phyloP scores from a whole-genome alignment of 169 alveolate genomes.

The Plasmodium billcollinsi region DNA sequence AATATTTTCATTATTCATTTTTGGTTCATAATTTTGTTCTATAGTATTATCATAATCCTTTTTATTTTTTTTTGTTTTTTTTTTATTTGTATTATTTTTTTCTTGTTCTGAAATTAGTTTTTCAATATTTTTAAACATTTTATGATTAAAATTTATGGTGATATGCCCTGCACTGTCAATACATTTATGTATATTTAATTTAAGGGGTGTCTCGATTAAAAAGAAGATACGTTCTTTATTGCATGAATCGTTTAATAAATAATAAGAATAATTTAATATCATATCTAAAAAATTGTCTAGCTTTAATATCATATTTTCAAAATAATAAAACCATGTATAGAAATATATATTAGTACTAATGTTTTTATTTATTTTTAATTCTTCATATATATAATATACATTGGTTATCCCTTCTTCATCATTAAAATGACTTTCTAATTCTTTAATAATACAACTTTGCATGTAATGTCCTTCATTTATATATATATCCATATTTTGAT shows the following conservation, averaged over 20 bases:
- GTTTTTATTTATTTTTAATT: conserved; percentile 38
- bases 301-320: conserved; percentile 54
- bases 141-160: conserved; percentile 29
- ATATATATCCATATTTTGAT: background rate
- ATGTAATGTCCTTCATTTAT: conserved; percentile 5
- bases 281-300: conserved; percentile 26
- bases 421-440: background rate
- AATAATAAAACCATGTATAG: conserved; percentile 71
- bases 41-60: too few relatives aligned
- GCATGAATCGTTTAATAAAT: conserved; percentile 18
- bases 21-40: too few relatives aligned
- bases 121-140: conserved; percentile 44
- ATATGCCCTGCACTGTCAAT: conserved; percentile 1
- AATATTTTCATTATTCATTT: background rate
- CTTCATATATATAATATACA: conserved; percentile 42
- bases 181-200: background rate
- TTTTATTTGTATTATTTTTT: conserved; percentile 1
- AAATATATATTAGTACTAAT: conserved; percentile 19
- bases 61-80: background rate
- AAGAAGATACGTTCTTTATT: conserved; percentile 44
- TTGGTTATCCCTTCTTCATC: conserved; percentile 22
- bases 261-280: conserved; percentile 62
- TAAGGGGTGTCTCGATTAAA: conserved; percentile 7
- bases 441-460: background rate
- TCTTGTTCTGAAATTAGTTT: conserved; percentile 9